These are phyloP conservation scores for Gentiana straminea DNA, from an alignment of 257 asterid species.

Conservation along the genomic window DNA sequence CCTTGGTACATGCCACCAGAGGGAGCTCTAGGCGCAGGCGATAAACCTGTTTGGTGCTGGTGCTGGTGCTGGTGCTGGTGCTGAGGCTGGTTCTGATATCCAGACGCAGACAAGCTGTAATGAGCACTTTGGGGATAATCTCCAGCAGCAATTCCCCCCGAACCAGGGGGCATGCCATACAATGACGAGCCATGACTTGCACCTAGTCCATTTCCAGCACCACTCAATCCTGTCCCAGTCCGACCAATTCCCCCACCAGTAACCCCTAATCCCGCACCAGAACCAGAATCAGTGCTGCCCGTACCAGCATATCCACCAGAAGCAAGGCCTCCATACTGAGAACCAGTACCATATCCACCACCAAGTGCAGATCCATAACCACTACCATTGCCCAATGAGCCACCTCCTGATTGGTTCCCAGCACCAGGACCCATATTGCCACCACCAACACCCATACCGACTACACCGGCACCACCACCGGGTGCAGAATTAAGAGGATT, in stretches of 20 bases:
- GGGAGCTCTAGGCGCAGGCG: slow-evolving; percentile 44
- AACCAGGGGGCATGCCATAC: slow-evolving; percentile 47
- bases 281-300: slow-evolving; percentile 12
- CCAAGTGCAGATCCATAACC: slow-evolving; percentile 36
- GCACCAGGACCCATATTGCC: slow-evolving; percentile 24
- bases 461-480: slow-evolving; percentile 14
- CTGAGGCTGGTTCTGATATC: slow-evolving; percentile 32
- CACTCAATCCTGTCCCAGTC: slow-evolving; percentile 15
- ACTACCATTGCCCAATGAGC: slow-evolving; percentile 36
- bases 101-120: slow-evolving; percentile 39
- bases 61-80: slow-evolving; percentile 55
- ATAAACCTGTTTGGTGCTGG: slow-evolving; percentile 41
- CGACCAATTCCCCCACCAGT: slow-evolving; percentile 18
- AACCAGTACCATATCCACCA: slow-evolving; percentile 41
- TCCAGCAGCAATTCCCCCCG: slow-evolving; percentile 45
- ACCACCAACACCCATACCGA: slow-evolving; percentile 31
- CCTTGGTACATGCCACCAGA: slow-evolving; percentile 69
- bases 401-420: slow-evolving; percentile 37
- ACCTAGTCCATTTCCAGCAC: slow-evolving; percentile 22
- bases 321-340: slow-evolving; percentile 41
- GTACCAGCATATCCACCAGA: slow-evolving; percentile 31
- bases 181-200: slow-evolving; percentile 53
- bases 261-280: slow-evolving; percentile 15
- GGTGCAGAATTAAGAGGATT: slow-evolving; percentile 12
- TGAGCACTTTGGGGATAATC: slow-evolving; percentile 38